phyloP scores from a whole-genome alignment of 2,329 filamentous ascomycete genomes.

The Ascochyta clinopodiicola region DNA sequence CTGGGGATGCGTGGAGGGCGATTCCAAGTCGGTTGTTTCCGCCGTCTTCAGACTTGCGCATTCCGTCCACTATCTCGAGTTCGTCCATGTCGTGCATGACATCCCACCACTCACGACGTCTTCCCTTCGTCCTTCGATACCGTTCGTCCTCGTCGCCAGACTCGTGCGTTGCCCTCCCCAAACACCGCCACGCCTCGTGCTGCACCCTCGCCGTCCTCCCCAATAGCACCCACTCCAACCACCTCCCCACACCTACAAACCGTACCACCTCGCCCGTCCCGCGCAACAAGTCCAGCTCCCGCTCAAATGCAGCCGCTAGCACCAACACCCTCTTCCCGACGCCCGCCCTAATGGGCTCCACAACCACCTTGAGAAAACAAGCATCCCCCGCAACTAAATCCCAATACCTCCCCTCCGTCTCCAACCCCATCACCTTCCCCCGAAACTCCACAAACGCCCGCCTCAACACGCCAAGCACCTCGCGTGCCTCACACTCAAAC shows the following conservation, averaged over 20 bases:
- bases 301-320: not conserved
- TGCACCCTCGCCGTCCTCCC: not conserved
- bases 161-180: not conserved
- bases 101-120: conserved; percentile 5
- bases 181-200: not conserved
- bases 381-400: not conserved
- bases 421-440: not conserved
- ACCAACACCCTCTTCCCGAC: not conserved
- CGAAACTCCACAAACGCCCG: not conserved
- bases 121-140: not conserved
- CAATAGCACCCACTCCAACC: conserved; percentile 1
- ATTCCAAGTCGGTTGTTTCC: not conserved
- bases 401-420: not conserved
- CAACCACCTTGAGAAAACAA: not conserved
- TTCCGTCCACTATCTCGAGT: not conserved
- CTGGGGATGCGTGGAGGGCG: not conserved
- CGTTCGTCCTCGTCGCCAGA: not conserved
- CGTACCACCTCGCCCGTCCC: not conserved
- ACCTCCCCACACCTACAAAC: not conserved
- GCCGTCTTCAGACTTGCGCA: not conserved
- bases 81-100: not conserved
- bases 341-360: not conserved
- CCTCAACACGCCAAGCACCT: not conserved
- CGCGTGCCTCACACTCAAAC: not conserved
- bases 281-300: not conserved